Conservation (phyloP, 352 stramenopile species). For the Blastocystis sp. region DNA sequence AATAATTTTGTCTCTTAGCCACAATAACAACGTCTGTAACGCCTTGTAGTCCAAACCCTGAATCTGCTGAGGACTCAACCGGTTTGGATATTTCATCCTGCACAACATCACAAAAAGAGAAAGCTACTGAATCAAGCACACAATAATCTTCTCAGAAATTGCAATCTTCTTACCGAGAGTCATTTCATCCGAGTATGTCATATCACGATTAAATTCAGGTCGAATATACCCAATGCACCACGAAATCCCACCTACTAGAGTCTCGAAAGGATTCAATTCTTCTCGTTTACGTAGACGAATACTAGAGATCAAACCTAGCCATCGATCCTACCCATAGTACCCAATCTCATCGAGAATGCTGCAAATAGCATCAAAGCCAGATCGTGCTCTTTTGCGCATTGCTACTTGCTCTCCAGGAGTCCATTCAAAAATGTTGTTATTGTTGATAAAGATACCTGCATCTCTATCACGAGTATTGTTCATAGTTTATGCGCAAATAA, state of each 20-base stretch:
- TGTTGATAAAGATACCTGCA: not conserved
- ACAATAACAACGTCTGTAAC: not conserved
- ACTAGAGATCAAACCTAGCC: not conserved
- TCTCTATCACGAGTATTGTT: not conserved
- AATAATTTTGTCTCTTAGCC: not conserved
- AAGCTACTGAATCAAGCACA: not conserved
- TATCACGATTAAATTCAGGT: slow-evolving; percentile 44
- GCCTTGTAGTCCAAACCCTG: slow-evolving; percentile 37
- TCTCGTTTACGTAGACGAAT: not conserved
- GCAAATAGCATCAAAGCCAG: not conserved
- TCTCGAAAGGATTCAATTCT: slow-evolving; percentile 48
- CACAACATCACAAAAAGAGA: not conserved
- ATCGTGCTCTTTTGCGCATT: not conserved
- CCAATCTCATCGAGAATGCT: slow-evolving; percentile 25
- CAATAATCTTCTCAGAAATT: slow-evolving; percentile 38
- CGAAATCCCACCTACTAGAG: slow-evolving; percentile 1
- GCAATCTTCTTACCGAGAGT: slow-evolving; percentile 38
- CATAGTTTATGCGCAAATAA: too few relatives aligned
- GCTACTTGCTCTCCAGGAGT: not conserved
- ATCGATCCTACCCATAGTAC: not conserved
- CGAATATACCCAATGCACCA: slow-evolving; percentile 49
- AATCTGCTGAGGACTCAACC: slow-evolving; percentile 21
- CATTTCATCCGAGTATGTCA: slow-evolving; percentile 6
- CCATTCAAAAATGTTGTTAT: slow-evolving; percentile 17
- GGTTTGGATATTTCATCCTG: slow-evolving; percentile 46